These are phyloP conservation scores for Botryobasidium botryosum DNA, from an alignment of 768 basidiomycete genomes.

Conservation along the genomic window DNA sequence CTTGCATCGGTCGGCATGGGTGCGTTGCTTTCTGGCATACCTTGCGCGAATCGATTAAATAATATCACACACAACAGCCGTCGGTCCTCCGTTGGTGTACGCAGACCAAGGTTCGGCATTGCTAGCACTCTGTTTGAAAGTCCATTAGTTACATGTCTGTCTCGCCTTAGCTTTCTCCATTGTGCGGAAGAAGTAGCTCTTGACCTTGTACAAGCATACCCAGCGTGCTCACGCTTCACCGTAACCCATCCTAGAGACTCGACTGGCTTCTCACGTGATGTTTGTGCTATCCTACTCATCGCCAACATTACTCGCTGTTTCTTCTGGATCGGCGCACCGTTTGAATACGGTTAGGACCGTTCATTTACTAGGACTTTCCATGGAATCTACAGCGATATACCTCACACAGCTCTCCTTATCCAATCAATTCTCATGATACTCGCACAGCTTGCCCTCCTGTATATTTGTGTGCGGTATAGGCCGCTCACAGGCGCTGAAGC, in stretches of 20 bases:
- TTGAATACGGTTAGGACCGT: slow-evolving; percentile 31
- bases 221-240: slow-evolving; percentile 4
- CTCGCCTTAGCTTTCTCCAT: slow-evolving; percentile 41
- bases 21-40: slow-evolving; percentile 7
- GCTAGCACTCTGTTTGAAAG: neutral
- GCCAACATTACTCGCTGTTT: slow-evolving; percentile 72
- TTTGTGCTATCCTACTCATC: slow-evolving; percentile 64
- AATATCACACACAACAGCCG: slow-evolving; percentile 1
- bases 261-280: slow-evolving; percentile 72
- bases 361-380: neutral
- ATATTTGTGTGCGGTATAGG: slow-evolving; percentile 63
- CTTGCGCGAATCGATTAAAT: neutral
- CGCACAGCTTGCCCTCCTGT: slow-evolving; percentile 66
- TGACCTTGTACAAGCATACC: slow-evolving; percentile 9
- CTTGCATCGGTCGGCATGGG: slow-evolving; percentile 68
- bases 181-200: slow-evolving; percentile 45
- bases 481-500: slow-evolving; percentile 43
- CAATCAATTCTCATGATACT: slow-evolving; percentile 77
- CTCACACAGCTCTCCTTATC: slow-evolving; percentile 36
- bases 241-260: slow-evolving; percentile 38
- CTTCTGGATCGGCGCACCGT: slow-evolving; percentile 73
- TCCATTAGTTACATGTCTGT: neutral
- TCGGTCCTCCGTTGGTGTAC: slow-evolving; percentile 73
- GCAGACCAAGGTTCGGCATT: slow-evolving; percentile 29
- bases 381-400: neutral